Percentiles rank a stretch among this genome's conserved stretches.
phyloP scores from a whole-genome alignment of 2,329 filamentous ascomycete species.

The Fusarium graminum region DNA sequence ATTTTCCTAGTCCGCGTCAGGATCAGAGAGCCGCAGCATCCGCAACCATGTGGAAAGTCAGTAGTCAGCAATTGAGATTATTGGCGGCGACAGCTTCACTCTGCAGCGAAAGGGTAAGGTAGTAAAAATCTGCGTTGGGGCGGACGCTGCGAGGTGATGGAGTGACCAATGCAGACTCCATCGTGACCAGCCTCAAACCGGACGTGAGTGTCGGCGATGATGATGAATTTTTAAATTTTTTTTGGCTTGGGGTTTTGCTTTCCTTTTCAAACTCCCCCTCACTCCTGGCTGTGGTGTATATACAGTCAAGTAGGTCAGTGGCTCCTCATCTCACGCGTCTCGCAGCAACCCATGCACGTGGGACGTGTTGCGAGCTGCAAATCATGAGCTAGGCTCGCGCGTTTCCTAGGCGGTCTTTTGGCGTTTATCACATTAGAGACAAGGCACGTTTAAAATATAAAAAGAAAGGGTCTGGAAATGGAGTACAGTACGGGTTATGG shows the following conservation, averaged over 20 bases:
- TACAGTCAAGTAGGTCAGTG: slow-evolving; percentile 6
- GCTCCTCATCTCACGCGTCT: slow-evolving; percentile 46
- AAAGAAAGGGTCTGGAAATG: slow-evolving; percentile 20
- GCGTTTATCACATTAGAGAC: slow-evolving; percentile 38
- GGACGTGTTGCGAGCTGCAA: slow-evolving; percentile 47
- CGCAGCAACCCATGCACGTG: slow-evolving; percentile 50
- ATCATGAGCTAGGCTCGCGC: slow-evolving; percentile 42
- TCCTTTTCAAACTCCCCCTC: slow-evolving; percentile 20
- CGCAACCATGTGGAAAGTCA: slow-evolving; percentile 22
- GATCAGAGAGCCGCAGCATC: slow-evolving; percentile 33
- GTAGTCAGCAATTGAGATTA: slow-evolving; percentile 16
- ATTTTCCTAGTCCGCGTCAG: slow-evolving; percentile 41
- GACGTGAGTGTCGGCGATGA: slow-evolving; percentile 17
- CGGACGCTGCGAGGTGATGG: slow-evolving; percentile 35
- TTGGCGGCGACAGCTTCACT: slow-evolving; percentile 42
- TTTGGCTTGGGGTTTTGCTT: slow-evolving; percentile 1
- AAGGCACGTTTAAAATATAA: slow-evolving; percentile 39
- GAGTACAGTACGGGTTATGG: slow-evolving; percentile 46
- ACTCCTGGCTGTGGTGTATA: slow-evolving; percentile 31
- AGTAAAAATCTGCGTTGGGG: slow-evolving; percentile 36
- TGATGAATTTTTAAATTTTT: slow-evolving; percentile 39
- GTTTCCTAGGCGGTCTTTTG: slow-evolving; percentile 36
- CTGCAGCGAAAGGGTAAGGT: slow-evolving; percentile 20
- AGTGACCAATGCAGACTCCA: slow-evolving; percentile 38
- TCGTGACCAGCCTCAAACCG: slow-evolving; percentile 39